Percentiles rank a stretch among this genome's conserved stretches.
Conservation (phyloP, 306 rosid genomes). For the Begonia peltatifolia region DNA sequence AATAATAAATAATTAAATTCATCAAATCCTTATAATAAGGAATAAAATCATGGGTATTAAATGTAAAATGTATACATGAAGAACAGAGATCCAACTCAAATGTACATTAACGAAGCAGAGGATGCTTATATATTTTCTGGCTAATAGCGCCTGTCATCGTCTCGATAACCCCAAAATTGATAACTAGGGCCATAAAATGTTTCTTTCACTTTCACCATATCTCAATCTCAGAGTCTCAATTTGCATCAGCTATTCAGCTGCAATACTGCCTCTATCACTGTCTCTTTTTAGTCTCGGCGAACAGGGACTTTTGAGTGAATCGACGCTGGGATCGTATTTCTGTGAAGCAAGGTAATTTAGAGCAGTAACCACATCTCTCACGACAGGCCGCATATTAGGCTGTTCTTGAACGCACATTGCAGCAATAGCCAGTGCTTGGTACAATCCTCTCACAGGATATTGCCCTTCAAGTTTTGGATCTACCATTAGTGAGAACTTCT, state of each 20-base stretch:
- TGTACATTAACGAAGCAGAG: neutral
- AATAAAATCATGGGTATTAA: too few relatives aligned
- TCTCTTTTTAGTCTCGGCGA: too few relatives aligned
- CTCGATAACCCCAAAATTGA: neutral
- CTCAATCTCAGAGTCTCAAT: too few relatives aligned
- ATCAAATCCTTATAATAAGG: too few relatives aligned
- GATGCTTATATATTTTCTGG: neutral
- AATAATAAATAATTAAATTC: too few relatives aligned
- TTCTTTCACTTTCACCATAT: too few relatives aligned
- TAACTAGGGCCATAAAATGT: neutral
- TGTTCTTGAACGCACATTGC: constrained; percentile 13
- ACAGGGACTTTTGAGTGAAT: neutral
- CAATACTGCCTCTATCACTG: too few relatives aligned
- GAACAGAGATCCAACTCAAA: neutral
- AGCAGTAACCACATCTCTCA: constrained; percentile 8
- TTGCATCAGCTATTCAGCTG: too few relatives aligned
- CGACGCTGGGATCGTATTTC: neutral
- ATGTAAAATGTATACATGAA: neutral
- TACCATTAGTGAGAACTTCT: constrained; percentile 3
- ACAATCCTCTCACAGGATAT: constrained; percentile 5
- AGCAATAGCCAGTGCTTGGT: constrained; percentile 13
- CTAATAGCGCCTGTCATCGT: neutral
- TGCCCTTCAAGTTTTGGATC: constrained; percentile 8
- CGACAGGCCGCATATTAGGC: constrained; percentile 2
- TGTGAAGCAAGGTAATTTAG: constrained; percentile 7